Conservation (phyloP, 371 early-diverging fungal species). For the Rhizopus microsporus region DNA sequence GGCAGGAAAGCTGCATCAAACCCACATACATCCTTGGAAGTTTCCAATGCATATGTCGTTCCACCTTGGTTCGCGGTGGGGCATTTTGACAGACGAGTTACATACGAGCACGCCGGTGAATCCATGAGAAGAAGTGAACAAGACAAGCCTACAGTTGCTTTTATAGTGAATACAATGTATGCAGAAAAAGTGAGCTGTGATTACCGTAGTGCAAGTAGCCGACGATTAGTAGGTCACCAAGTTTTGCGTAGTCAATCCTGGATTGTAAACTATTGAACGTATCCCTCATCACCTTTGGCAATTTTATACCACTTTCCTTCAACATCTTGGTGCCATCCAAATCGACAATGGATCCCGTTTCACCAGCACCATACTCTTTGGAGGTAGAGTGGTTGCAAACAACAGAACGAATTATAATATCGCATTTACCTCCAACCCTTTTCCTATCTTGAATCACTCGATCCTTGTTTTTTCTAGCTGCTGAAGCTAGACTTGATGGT, state of each 20-base stretch:
- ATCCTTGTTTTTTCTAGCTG: conserved; percentile 14
- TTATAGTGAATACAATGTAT: neutral
- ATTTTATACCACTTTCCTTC: conserved; percentile 5
- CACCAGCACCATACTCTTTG: conserved; percentile 11
- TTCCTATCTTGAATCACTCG: neutral
- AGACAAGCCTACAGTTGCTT: neutral
- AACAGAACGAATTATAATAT: conserved; percentile 7
- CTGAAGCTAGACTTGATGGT: conserved; percentile 3
- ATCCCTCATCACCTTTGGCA: conserved; percentile 13
- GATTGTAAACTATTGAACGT: conserved; percentile 4
- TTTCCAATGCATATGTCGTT: neutral
- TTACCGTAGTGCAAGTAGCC: neutral
- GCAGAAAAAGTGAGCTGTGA: neutral
- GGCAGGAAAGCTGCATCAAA: conserved; percentile 11
- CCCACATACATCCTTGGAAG: conserved; percentile 1
- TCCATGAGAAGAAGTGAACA: neutral
- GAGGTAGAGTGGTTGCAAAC: neutral
- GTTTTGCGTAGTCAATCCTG: neutral
- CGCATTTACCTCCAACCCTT: conserved; percentile 9
- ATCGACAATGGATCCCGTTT: conserved; percentile 1
- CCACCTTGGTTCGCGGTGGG: neutral
- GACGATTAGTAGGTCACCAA: neutral
- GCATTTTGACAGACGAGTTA: neutral
- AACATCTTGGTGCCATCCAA: conserved; percentile 14
- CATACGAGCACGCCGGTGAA: neutral